Evolutionary conservation across 345 rosid species (phyloP).

Genomic region (Eutrema heterophyllum): DNA sequence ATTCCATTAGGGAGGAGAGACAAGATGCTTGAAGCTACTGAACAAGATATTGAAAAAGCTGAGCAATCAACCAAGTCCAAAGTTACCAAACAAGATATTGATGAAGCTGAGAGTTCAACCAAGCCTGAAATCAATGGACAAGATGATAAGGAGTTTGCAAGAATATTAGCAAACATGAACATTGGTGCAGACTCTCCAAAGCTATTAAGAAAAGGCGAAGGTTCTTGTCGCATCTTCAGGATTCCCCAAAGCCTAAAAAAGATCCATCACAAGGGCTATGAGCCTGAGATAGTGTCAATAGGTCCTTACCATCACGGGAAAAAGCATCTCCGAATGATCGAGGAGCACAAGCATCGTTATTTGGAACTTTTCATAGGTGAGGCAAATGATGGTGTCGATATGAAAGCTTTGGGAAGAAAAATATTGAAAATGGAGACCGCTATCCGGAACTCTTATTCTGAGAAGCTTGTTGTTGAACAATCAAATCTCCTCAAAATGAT

Average conservation of each 20-base stretch:
- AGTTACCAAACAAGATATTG: not conserved
- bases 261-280: slow-evolving; percentile 5
- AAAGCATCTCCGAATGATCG: slow-evolving; percentile 32
- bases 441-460: slow-evolving; percentile 19
- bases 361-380: slow-evolving; percentile 13
- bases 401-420: not conserved
- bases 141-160: not conserved
- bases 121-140: not conserved
- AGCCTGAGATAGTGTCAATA: slow-evolving; percentile 41
- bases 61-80: not conserved
- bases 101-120: not conserved
- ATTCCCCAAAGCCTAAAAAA: not conserved
- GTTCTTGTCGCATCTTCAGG: not conserved
- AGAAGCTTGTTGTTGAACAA: not conserved
- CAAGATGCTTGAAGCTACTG: not conserved
- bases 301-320: slow-evolving; percentile 43
- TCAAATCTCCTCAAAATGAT: slow-evolving; percentile 35
- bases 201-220: not conserved
- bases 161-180: not conserved
- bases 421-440: not conserved
- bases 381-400: not conserved
- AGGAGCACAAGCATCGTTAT: slow-evolving; percentile 41
- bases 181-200: not conserved
- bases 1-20: not conserved
- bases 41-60: not conserved